Conservation (phyloP, 352 stramenopile genomes). For the Saprolegnia diclina region DNA sequence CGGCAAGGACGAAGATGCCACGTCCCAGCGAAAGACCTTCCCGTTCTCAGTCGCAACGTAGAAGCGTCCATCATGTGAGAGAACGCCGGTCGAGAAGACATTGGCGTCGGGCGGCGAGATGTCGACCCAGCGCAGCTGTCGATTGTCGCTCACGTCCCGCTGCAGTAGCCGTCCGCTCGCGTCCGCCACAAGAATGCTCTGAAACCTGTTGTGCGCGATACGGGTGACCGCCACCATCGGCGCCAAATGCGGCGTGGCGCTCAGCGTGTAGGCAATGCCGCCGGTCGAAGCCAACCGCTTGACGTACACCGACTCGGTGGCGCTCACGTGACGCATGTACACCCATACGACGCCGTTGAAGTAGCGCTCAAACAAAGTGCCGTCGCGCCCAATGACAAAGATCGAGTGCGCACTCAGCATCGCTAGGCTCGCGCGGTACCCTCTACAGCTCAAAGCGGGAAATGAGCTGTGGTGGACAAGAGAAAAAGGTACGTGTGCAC, state of each 20-base stretch:
- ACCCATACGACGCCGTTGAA: conserved; percentile 11
- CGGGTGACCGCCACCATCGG: neutral
- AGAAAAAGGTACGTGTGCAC: neutral
- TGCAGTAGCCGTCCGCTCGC: neutral
- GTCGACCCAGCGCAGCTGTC: conserved; percentile 3
- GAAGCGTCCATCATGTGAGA: neutral
- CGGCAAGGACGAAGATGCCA: neutral
- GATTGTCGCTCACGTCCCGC: neutral
- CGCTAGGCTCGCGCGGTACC: neutral
- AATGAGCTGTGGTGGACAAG: neutral
- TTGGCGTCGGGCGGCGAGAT: neutral
- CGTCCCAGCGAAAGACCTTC: neutral
- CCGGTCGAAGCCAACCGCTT: neutral
- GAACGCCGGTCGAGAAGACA: neutral
- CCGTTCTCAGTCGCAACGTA: neutral
- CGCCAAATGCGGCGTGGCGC: neutral
- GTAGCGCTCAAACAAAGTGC: conserved; percentile 4
- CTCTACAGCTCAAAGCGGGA: neutral
- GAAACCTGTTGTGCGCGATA: neutral
- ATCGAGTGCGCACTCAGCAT: neutral
- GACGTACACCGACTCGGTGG: neutral
- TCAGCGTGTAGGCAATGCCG: neutral
- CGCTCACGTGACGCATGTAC: neutral
- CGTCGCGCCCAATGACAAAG: conserved; percentile 11
- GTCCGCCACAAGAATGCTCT: conserved; percentile 1